Conservation (phyloP, 164 flowering plant genomes). For the Kingdonia uniflora region DNA sequence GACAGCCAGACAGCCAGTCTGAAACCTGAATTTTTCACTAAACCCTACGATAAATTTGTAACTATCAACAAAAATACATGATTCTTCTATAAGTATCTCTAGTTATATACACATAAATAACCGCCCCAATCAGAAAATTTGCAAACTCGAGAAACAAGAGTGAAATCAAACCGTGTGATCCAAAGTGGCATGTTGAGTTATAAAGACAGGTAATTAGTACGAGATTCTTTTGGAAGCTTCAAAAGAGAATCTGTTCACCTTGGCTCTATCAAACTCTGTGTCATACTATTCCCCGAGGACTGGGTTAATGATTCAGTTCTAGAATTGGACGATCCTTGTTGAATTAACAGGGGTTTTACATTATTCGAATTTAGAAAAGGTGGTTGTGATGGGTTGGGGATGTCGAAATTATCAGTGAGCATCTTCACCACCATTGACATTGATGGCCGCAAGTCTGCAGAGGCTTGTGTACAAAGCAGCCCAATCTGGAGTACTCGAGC, state of each 20-base stretch:
- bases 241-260: slow-evolving; percentile 23
- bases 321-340: slow-evolving; percentile 8
- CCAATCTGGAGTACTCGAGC: slow-evolving; percentile 52
- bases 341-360: slow-evolving; percentile 4
- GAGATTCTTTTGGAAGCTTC: too few relatives aligned
- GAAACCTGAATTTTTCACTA: too few relatives aligned
- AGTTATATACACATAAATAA: too few relatives aligned
- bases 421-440: slow-evolving; percentile 69
- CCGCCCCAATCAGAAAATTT: too few relatives aligned
- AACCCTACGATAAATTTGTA: too few relatives aligned
- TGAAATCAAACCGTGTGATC: too few relatives aligned
- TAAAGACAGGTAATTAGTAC: too few relatives aligned
- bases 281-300: slow-evolving; percentile 42
- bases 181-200: too few relatives aligned
- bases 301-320: slow-evolving; percentile 26
- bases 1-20: too few relatives aligned
- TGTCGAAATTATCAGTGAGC: slow-evolving; percentile 30
- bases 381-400: slow-evolving; percentile 61
- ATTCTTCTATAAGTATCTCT: too few relatives aligned
- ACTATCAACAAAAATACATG: too few relatives aligned
- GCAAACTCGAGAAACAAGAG: too few relatives aligned
- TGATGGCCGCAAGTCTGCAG: slow-evolving; percentile 58
- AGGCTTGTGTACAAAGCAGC: slow-evolving; percentile 67
- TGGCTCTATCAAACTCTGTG: slow-evolving; percentile 38
- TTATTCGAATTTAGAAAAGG: slow-evolving; percentile 40